A percentile compares a stretch with the other conserved stretches of the same genome.
Conservation (phyloP, 106 monocot genomes). For the Posidonia australis region DNA sequence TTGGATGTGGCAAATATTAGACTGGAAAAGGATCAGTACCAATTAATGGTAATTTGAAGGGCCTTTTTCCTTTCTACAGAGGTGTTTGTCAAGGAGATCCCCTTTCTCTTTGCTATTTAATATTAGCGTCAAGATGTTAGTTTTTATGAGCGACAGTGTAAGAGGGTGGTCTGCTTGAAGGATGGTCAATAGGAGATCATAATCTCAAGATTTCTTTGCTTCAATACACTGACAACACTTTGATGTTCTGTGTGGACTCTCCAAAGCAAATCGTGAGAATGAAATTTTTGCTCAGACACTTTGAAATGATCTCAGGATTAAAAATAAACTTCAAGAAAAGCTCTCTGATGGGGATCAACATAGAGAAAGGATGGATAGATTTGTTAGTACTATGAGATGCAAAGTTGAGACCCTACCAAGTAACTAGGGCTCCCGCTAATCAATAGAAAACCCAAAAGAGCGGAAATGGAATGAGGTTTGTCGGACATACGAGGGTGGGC, state of each 20-base stretch:
- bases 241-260: background rate
- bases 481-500: too few relatives aligned
- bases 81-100: background rate
- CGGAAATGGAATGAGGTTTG: too few relatives aligned
- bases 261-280: background rate
- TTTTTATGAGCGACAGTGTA: background rate
- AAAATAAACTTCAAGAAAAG: background rate
- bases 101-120: background rate
- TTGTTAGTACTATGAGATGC: background rate
- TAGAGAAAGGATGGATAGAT: background rate
- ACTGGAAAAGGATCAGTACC: background rate
- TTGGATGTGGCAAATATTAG: background rate
- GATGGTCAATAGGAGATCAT: background rate
- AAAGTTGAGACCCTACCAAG: background rate
- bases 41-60: background rate
- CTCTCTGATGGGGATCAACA: background rate
- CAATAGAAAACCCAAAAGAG: background rate
- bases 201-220: background rate
- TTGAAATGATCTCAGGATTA: background rate
- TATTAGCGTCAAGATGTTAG: background rate
- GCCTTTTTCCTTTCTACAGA: background rate
- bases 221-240: background rate
- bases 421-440: background rate
- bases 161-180: background rate
- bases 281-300: background rate